Evolutionary conservation across 179 eudicot species (phyloP).

Genomic region (Beta lomatogona): DNA sequence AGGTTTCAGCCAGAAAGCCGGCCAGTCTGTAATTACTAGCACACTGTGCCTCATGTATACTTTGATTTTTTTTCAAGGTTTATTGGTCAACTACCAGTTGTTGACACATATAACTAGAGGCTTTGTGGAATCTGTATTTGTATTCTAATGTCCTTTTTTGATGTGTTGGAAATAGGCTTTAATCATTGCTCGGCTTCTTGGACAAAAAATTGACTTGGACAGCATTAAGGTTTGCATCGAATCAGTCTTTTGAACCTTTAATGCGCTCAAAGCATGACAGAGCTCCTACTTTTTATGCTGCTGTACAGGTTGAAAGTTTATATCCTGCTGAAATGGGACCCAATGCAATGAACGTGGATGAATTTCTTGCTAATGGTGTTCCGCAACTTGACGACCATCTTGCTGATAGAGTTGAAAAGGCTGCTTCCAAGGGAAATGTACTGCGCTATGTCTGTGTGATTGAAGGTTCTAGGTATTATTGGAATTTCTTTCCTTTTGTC

Average conservation of each 20-base stretch:
- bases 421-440: constrained; percentile 78
- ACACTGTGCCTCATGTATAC: not conserved
- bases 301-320: constrained; percentile 76
- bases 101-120: not conserved
- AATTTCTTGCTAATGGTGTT: constrained; percentile 73
- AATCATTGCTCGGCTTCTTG: constrained; percentile 95
- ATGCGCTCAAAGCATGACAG: constrained; percentile 1
- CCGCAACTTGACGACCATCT: constrained; percentile 68
- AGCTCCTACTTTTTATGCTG: not conserved
- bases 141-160: constrained; percentile 22
- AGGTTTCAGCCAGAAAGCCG: not conserved
- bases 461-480: constrained; percentile 68
- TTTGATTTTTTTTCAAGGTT: not conserved
- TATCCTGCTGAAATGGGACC: constrained; percentile 87
- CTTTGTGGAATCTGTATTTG: not conserved
- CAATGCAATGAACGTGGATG: constrained; percentile 58
- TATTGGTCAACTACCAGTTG: not conserved
- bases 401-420: constrained; percentile 58
- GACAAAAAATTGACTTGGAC: constrained; percentile 61
- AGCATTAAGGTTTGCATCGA: constrained; percentile 55
- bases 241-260: not conserved
- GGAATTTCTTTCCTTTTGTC: not conserved
- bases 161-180: constrained; percentile 59
- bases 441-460: constrained; percentile 93
- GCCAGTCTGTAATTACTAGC: not conserved